A percentile compares a stretch with the other conserved stretches of the same genome.
Conservation (phyloP, 2,329 filamentous ascomycete genomes). For the Torrubiella hemipterigena region DNA sequence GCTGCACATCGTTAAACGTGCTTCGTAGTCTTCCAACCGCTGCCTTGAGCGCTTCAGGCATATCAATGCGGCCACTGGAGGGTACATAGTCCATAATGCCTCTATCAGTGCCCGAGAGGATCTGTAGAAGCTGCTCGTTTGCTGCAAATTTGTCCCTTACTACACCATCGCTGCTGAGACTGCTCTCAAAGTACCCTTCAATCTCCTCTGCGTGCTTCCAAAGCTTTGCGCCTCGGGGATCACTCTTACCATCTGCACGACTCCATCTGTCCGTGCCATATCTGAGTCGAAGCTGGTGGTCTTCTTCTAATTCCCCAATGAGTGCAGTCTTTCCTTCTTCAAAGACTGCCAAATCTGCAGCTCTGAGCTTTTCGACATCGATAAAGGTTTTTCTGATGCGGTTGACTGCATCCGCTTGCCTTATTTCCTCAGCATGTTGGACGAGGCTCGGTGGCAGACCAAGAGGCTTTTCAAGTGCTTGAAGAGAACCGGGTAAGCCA, state of each 20-base stretch:
- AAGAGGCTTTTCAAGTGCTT: slow-evolving; percentile 88
- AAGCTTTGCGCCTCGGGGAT: slow-evolving; percentile 54
- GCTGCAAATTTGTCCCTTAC: slow-evolving; percentile 70
- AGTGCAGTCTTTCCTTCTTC: slow-evolving; percentile 73
- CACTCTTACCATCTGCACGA: slow-evolving; percentile 55
- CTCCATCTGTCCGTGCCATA: slow-evolving; percentile 83
- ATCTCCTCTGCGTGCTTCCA: slow-evolving; percentile 69
- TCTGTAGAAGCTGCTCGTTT: slow-evolving; percentile 60
- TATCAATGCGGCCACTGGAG: slow-evolving; percentile 64
- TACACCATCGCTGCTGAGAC: slow-evolving; percentile 40
- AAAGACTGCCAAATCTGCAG: slow-evolving; percentile 65
- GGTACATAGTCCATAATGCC: slow-evolving; percentile 83
- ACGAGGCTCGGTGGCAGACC: slow-evolving; percentile 76
- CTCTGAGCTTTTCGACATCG: slow-evolving; percentile 82
- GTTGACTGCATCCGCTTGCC: slow-evolving; percentile 77
- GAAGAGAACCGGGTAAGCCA: slow-evolving; percentile 82
- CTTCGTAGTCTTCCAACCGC: slow-evolving; percentile 67
- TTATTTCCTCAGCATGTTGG: slow-evolving; percentile 86
- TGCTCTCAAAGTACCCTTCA: slow-evolving; percentile 69
- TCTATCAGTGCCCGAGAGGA: slow-evolving; percentile 70
- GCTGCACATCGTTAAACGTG: slow-evolving; percentile 71
- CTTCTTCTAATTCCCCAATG: slow-evolving; percentile 70
- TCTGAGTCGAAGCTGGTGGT: slow-evolving; percentile 60
- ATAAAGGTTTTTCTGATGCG: slow-evolving; percentile 68
- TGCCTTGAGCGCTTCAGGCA: slow-evolving; percentile 69